phyloP scores from a whole-genome alignment of 768 basidiomycete species.

The Hericium coralloides region DNA sequence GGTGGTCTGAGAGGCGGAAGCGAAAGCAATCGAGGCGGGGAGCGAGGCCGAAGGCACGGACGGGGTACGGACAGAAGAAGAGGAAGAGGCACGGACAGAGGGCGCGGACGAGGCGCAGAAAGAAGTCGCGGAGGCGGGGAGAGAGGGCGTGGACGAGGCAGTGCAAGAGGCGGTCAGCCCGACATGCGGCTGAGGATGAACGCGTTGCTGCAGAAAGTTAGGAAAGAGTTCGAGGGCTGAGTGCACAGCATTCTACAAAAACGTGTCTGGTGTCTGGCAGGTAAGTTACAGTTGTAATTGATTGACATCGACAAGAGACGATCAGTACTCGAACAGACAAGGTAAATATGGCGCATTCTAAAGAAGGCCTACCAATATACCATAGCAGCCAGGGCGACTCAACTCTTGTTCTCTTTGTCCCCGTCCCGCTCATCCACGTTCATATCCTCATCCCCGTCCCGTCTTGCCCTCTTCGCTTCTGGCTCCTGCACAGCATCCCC shows the following conservation, averaged over 20 bases:
- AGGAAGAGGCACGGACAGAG: not conserved
- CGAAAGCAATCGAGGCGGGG: not conserved
- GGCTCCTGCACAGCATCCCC: constrained; percentile 6
- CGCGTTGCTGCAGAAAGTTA: constrained; percentile 79
- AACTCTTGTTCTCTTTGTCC: constrained; percentile 47
- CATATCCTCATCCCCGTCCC: constrained; percentile 8
- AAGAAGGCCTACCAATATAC: not conserved
- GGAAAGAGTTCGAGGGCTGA: constrained; percentile 40
- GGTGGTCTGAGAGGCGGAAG: constrained; percentile 9
- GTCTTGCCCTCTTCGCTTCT: constrained; percentile 12
- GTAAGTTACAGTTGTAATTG: too few species aligned
- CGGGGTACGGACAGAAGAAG: constrained; percentile 13
- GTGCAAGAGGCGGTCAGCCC: constrained; percentile 36
- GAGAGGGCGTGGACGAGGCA: constrained; percentile 18
- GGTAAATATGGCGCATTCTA: not conserved
- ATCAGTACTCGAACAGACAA: not conserved
- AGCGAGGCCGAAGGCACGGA: constrained; percentile 1
- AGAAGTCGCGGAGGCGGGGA: constrained; percentile 2
- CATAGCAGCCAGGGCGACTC: constrained; percentile 1
- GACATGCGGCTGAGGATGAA: constrained; percentile 86
- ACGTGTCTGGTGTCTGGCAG: too few species aligned
- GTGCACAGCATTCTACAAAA: too few species aligned
- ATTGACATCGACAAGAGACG: too few species aligned
- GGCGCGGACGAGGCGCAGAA: constrained; percentile 10
- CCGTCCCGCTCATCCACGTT: constrained; percentile 26